These are phyloP conservation scores for Aquilaria agallochum DNA, from an alignment of 441 rosid species.

Conservation along the genomic window DNA sequence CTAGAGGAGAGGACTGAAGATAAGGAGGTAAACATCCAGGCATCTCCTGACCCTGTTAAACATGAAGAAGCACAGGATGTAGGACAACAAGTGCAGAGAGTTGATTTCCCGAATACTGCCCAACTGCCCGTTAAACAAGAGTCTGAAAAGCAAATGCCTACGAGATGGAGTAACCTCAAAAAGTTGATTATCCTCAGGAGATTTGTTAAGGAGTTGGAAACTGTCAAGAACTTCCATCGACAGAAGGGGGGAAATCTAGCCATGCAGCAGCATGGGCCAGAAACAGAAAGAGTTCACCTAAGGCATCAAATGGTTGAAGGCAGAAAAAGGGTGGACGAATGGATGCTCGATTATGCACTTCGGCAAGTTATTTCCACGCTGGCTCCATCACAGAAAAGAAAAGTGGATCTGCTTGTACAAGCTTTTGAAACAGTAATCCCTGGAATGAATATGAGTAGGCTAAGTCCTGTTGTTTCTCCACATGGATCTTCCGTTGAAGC, in stretches of 20 bases:
- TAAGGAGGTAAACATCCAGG: slow-evolving; percentile 23
- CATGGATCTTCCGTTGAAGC: slow-evolving; percentile 23
- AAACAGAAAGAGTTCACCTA: slow-evolving; percentile 46
- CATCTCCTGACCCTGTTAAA: slow-evolving; percentile 21
- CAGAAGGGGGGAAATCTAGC: slow-evolving; percentile 27
- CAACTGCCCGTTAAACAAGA: slow-evolving; percentile 21
- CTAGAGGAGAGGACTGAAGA: slow-evolving; percentile 28
- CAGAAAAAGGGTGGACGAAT: slow-evolving; percentile 67
- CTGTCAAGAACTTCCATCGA: slow-evolving; percentile 50
- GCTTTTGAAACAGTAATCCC: slow-evolving; percentile 80
- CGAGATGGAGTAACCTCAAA: slow-evolving; percentile 79
- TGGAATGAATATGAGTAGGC: slow-evolving; percentile 9
- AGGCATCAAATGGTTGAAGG: slow-evolving; percentile 51
- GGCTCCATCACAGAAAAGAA: slow-evolving; percentile 81
- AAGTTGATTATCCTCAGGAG: slow-evolving; percentile 64
- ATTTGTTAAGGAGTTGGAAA: slow-evolving; percentile 80
- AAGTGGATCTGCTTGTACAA: slow-evolving; percentile 78
- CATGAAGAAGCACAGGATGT: slow-evolving; percentile 12
- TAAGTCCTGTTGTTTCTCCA: slow-evolving; percentile 21
- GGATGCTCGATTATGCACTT: slow-evolving; percentile 99
- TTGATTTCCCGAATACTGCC: slow-evolving; percentile 18
- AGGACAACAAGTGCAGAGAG: slow-evolving; percentile 14
- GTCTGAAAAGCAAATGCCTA: slow-evolving; percentile 38
- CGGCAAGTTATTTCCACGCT: slow-evolving; percentile 68
- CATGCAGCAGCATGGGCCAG: slow-evolving; percentile 23